Evolutionary conservation across 225 moss, liverwort and hornwort genomes (phyloP).

Genomic region (Takakia lepidozioides): DNA sequence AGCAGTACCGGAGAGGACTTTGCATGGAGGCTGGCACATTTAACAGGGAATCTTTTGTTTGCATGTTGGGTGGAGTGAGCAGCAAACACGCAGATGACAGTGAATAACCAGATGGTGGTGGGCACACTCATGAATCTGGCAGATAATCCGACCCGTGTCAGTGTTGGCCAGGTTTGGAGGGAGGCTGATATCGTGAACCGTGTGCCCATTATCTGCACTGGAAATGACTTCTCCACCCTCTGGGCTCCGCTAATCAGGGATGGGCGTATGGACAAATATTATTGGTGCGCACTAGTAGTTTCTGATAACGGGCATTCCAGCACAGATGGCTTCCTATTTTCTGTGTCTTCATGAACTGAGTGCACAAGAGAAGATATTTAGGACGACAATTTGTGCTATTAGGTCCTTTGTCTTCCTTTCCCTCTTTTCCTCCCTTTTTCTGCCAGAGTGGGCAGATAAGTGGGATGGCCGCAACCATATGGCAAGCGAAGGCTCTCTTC

Average conservation of each 20-base stretch:
- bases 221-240: conserved; percentile 87
- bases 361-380: background rate
- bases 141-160: conserved; percentile 89
- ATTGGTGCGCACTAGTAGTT: conserved; percentile 51
- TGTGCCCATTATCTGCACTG: conserved; percentile 96
- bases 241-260: conserved; percentile 97
- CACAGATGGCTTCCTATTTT: no score
- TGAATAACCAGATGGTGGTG: conserved; percentile 98
- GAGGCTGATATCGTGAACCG: conserved; percentile 72
- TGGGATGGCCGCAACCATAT: no score
- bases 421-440: no score
- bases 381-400: no score
- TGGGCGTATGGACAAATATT: conserved; percentile 96
- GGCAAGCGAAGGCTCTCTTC: no score
- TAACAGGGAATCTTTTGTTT: no score
- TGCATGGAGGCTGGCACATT: no score
- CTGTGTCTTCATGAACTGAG: background rate
- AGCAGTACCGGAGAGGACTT: no score
- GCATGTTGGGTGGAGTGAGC: conserved; percentile 7
- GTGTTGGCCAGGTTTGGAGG: conserved; percentile 85
- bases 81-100: conserved; percentile 95
- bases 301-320: no score
- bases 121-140: conserved; percentile 94
- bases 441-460: no score
- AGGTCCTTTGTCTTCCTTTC: no score